Evolutionary conservation across 2,329 filamentous ascomycete species (phyloP), one percentile per base, ranked within the genome.

Genomic region (Aspergillus texensis): DNA sequence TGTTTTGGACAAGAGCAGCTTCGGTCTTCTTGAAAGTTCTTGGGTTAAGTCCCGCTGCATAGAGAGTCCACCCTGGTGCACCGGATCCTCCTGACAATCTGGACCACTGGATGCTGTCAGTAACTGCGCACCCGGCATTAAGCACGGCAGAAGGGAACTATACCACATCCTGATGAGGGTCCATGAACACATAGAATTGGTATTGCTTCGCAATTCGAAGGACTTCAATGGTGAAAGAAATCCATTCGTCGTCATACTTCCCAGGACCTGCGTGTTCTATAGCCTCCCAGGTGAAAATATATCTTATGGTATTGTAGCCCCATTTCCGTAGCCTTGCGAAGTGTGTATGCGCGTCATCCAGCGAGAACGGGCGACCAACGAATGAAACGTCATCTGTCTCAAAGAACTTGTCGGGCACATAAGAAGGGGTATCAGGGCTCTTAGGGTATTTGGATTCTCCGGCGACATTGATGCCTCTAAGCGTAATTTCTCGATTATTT

Each of bases 261-360:
- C 94, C 93, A 0, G 96, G 95, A 0, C 94, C 94, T 1, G 89
- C 89, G 63, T 95, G 91, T 79, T 99, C 95, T 75, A 99, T 91
- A n/a, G 95, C 94, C 79, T 99, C 95, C 95, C 95, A 99, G 0
- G 95, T 98, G 76, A 98, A 99, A 70, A 99, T 84, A 78, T 99
- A 99, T 74, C 95, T 88, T 69, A 99, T 94, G 0, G 92, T 94
- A 78, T 98, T 99, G 84, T 96, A 99, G 16, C 95, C 95, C 83
- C 90, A 97, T 72, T 91, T 89, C 72, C 90, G 92, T 68, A 99
- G 80, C 50, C 94, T 87, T 14, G 91, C 86, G 77, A 99, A 97
- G 77, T 99, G 95, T 19, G 86, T 83, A 71, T 92, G 90, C 1
- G 95, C 93, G 69, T 97, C 92, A 57, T 92, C 88, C 55, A 92